Evolutionary conservation across 2,329 filamentous ascomycete genomes (phyloP).

Genomic region (Exophiala alcalophila): DNA sequence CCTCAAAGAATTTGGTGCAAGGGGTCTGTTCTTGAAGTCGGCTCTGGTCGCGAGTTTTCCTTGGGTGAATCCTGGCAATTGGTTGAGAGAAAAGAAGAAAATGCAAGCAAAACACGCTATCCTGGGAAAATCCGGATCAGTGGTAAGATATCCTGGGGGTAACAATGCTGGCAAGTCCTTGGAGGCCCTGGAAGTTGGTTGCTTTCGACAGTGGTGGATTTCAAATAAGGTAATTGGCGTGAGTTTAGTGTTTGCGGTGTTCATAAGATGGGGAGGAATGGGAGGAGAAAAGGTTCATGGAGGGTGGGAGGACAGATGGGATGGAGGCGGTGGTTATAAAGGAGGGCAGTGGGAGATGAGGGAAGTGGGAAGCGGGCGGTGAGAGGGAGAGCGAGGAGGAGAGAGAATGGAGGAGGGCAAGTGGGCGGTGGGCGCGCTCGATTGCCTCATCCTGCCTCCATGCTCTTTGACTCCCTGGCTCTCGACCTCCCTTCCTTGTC

Average conservation of each 20-base stretch:
- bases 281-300: neutral
- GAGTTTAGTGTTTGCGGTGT: no score
- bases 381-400: neutral
- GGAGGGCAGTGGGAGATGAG: no score
- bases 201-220: no score
- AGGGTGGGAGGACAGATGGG: neutral
- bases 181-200: constrained; percentile 1
- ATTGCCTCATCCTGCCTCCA: constrained; percentile 3
- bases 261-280: neutral
- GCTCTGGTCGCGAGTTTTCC: neutral
- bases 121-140: neutral
- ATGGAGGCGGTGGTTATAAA: no score
- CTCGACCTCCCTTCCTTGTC: no score
- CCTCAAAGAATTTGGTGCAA: no score
- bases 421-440: constrained; percentile 4
- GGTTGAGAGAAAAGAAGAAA: constrained; percentile 1
- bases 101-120: neutral
- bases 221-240: no score
- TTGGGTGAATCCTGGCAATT: neutral
- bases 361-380: constrained; percentile 9
- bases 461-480: no score
- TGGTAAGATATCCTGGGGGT: constrained; percentile 1
- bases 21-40: no score
- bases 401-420: constrained; percentile 15
- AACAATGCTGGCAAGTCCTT: neutral